These are phyloP conservation scores for Neolentinus lepideus DNA, from an alignment of 1,284 basidiomycete species.

Conservation along the genomic window DNA sequence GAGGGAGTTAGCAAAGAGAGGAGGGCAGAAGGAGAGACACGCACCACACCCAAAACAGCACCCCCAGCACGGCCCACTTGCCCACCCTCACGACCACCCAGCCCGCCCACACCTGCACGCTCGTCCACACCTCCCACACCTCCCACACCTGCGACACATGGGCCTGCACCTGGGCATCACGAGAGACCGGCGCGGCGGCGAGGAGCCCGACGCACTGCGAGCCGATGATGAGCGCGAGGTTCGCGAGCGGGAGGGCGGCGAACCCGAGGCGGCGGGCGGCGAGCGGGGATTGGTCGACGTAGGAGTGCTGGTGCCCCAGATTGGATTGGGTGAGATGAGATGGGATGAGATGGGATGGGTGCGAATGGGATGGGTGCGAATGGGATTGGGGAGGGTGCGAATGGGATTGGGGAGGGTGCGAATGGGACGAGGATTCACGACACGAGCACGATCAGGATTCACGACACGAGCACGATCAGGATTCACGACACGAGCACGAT, in stretches of 20 bases:
- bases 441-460: too few relatives aligned
- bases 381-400: too few relatives aligned
- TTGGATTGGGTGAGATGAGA: constrained; percentile 4
- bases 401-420: too few relatives aligned
- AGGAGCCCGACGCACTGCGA: constrained; percentile 73
- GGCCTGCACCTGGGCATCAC: constrained; percentile 37
- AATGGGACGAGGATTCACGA: too few relatives aligned
- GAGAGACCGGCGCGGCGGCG: constrained; percentile 21
- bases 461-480: too few relatives aligned
- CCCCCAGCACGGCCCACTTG: constrained; percentile 59
- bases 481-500: too few relatives aligned
- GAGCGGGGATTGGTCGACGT: constrained; percentile 93
- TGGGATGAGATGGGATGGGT: not conserved
- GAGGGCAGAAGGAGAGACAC: constrained; percentile 15
- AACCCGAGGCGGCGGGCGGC: constrained; percentile 93
- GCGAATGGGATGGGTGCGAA: constrained; percentile 25
- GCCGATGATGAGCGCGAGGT: constrained; percentile 84
- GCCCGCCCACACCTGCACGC: constrained; percentile 15
- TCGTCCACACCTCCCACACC: constrained; percentile 6
- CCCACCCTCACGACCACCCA: constrained; percentile 37
- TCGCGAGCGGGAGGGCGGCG: constrained; percentile 87
- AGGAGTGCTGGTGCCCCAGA: constrained; percentile 55
- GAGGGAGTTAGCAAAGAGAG: not conserved
- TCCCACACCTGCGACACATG: constrained; percentile 20
- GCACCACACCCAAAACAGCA: constrained; percentile 80